Percentiles rank a stretch among this genome's conserved stretches.
These are phyloP conservation scores for Letharia columbiana DNA, from an alignment of 495 filamentous ascomycete species.

Conservation along the genomic window DNA sequence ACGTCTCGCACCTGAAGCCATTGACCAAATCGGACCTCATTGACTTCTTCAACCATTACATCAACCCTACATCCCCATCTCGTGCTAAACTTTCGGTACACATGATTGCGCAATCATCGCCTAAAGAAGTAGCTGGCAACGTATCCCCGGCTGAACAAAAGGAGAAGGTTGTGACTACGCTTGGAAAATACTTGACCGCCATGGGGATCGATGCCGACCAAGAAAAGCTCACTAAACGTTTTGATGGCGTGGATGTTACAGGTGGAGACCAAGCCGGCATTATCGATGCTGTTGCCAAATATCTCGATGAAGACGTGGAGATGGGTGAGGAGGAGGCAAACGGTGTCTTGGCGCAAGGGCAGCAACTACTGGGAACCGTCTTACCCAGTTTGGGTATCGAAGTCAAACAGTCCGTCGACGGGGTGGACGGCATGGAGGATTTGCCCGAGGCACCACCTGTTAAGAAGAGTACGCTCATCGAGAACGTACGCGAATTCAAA, in stretches of 20 bases:
- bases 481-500: conserved; percentile 70
- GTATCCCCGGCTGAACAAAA: conserved; percentile 44
- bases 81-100: conserved; percentile 80
- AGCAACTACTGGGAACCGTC: conserved; percentile 34
- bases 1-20: conserved; percentile 63
- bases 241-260: conserved; percentile 42
- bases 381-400: conserved; percentile 32
- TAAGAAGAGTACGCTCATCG: conserved; percentile 46
- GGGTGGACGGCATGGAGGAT: conserved; percentile 18
- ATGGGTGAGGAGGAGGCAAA: conserved; percentile 37
- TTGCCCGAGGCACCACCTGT: conserved; percentile 24
- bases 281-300: conserved; percentile 37
- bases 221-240: conserved; percentile 35
- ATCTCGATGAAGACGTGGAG: conserved; percentile 42
- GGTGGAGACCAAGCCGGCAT: conserved; percentile 38
- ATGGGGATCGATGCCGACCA: conserved; percentile 40
- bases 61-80: conserved; percentile 60
- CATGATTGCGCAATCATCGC: conserved; percentile 59
- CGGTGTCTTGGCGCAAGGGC: conserved; percentile 39
- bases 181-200: conserved; percentile 45
- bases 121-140: conserved; percentile 33
- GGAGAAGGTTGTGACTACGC: conserved; percentile 39
- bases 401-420: conserved; percentile 27
- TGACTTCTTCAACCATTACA: conserved; percentile 69
- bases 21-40: conserved; percentile 72